Evolutionary conservation across 2,329 filamentous ascomycete species (phyloP), one percentile per base, ranked within the genome.

Genomic region (Ceratocystis cacaofunesta): DNA sequence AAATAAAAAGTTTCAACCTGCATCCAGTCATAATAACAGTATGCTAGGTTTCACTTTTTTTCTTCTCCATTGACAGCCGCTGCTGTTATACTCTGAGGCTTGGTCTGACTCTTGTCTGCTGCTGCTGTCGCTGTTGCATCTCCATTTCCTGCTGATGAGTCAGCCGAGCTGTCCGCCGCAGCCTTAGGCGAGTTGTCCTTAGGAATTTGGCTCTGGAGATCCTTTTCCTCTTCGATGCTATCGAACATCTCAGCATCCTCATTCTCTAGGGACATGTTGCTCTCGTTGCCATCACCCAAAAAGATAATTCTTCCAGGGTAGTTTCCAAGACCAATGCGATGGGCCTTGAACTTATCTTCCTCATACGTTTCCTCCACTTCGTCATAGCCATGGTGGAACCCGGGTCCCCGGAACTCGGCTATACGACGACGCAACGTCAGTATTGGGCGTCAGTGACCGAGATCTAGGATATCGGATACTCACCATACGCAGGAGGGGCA

Each of bases 401-500:
- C 88, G 68, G 89, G 89, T 71, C 89, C 89, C 71, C 89, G 87
- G 79, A 92, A 91, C 78, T 92, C 88, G 77, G 89, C 89, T 92
- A 78, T 67, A 68, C 70, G 70, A 69, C 65, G 66, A 62, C 58
- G 71, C 63, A 67, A 62, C 57, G 63, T 67, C 61, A 67, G 66
- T 65, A 64, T 57, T 46, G 57, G 52, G 63, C 55, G 43, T 61
- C 55, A 65, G 46, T 65, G 36, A 43, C 65, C 55, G 70, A 72
- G 69, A 72, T 71, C 69, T 70, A 50, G 50, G 50, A 55, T 62
- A 62, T 43, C 60, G 74, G 75, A 79, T 78, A 85, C 90, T 87
- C 92, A 92, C 94, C 94, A 81, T 97, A 99, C 86, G 99, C 94
- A 73, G 92, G 94, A 78, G 94, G 94, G 76, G 94, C 94, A 80